Conservation (phyloP, 129 eudicot species). For the Rutidosis leptorrhynchoides region DNA sequence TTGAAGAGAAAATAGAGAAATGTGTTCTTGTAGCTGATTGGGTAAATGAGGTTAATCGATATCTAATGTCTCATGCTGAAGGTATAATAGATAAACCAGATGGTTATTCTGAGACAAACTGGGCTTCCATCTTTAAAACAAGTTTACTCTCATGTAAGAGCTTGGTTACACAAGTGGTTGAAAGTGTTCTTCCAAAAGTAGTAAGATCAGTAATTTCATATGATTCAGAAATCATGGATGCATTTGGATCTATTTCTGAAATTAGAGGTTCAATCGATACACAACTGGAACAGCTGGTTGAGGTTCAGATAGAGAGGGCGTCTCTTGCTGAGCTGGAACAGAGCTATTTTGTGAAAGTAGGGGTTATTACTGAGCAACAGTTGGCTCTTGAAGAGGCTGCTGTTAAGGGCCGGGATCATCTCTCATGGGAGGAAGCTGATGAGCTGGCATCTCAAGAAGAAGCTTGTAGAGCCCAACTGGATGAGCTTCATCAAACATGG, state of each 20-base stretch:
- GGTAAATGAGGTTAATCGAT: constrained; percentile 54
- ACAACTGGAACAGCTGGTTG: constrained; percentile 82
- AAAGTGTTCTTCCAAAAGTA: constrained; percentile 61
- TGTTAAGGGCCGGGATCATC: constrained; percentile 82
- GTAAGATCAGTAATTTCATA: constrained; percentile 59
- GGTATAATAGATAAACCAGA: constrained; percentile 28
- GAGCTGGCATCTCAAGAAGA: constrained; percentile 99
- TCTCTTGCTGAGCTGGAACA: constrained; percentile 76
- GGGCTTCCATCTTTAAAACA: constrained; percentile 74
- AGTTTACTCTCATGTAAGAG: constrained; percentile 57
- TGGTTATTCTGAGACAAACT: constrained; percentile 36
- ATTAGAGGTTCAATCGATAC: constrained; percentile 82
- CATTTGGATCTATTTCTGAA: constrained; percentile 84
- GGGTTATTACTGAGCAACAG: constrained; percentile 84
- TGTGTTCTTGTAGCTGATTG: constrained; percentile 74
- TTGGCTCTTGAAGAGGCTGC: constrained; percentile 98
- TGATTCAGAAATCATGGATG: constrained; percentile 85
- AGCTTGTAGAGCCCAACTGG: constrained; percentile 87
- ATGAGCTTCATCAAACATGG: constrained; percentile 86
- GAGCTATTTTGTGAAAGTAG: constrained; percentile 83
- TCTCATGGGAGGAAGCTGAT: constrained; percentile 99
- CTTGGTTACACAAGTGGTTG: constrained; percentile 61
- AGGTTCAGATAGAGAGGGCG: constrained; percentile 76
- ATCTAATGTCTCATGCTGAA: constrained; percentile 11
- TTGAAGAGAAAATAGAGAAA: constrained; percentile 88